Conservation (phyloP, 257 asterid species). For the Scutellaria baicalensis region DNA sequence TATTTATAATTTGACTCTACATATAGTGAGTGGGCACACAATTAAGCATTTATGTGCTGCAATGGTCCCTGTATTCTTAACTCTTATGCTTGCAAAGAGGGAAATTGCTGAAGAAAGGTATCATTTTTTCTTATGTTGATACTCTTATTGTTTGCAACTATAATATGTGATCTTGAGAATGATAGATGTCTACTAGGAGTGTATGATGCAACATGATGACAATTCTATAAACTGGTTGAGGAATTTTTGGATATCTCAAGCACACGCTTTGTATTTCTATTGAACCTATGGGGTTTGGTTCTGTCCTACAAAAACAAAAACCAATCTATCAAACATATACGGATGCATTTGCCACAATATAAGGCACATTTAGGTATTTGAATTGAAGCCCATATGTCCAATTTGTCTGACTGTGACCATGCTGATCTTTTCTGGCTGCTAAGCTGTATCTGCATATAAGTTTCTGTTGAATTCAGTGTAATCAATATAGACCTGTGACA, state of each 20-base stretch:
- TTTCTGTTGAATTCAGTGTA: neutral
- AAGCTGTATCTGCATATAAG: neutral
- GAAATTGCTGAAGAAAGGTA: slow-evolving; percentile 68
- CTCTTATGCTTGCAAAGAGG: slow-evolving; percentile 92
- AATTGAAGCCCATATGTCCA: neutral
- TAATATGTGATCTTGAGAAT: neutral
- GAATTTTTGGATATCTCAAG: neutral
- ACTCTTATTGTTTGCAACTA: neutral
- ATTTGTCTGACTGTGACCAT: neutral
- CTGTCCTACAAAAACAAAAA: neutral
- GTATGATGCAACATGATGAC: neutral
- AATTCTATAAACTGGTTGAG: neutral
- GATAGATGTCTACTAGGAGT: neutral
- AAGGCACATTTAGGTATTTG: neutral
- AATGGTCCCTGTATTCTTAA: slow-evolving; percentile 88
- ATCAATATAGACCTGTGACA: neutral
- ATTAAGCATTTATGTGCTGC: slow-evolving; percentile 93
- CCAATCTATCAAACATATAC: neutral
- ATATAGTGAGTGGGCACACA: slow-evolving; percentile 88
- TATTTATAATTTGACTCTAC: slow-evolving; percentile 62
- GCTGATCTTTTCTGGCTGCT: neutral
- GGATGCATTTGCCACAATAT: neutral
- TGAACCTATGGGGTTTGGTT: neutral
- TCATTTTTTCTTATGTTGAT: neutral
- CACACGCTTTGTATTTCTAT: neutral